A percentile compares a stretch with the other conserved stretches of the same genome.
Evolutionary conservation across 2,329 filamentous ascomycete species (phyloP).

Genomic region (Neofusicoccum sp.): DNA sequence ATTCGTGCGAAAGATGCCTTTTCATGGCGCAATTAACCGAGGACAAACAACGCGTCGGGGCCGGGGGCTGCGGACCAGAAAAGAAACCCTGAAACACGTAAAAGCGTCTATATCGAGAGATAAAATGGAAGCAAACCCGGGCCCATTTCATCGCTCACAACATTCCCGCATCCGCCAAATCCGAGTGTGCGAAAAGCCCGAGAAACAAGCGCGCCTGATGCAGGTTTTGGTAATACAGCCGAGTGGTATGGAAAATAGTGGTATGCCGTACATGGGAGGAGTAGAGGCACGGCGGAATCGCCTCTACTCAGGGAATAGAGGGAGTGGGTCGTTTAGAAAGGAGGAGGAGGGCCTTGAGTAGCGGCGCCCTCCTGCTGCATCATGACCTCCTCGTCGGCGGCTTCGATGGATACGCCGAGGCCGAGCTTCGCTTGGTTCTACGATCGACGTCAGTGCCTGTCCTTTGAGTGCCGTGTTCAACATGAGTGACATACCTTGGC

Average conservation of each 20-base stretch:
- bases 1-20: background rate
- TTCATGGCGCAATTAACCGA: constrained; percentile 8
- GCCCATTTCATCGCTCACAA: constrained; percentile 13
- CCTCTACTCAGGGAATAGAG: background rate
- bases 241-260: constrained; percentile 4
- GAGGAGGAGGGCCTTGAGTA: constrained; percentile 34
- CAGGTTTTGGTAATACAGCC: constrained; percentile 18
- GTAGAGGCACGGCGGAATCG: background rate
- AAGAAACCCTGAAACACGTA: background rate
- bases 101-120: constrained; percentile 12
- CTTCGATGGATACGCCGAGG: constrained; percentile 72
- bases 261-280: constrained; percentile 6
- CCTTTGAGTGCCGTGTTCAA: too few species aligned
- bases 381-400: constrained; percentile 42
- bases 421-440: constrained; percentile 95
- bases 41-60: background rate
- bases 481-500: constrained; percentile 68
- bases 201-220: constrained; percentile 14
- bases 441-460: background rate
- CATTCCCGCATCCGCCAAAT: constrained; percentile 13
- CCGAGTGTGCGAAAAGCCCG: background rate
- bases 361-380: constrained; percentile 38
- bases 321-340: constrained; percentile 35
- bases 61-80: constrained; percentile 1
- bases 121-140: background rate